phyloP scores from a whole-genome alignment of 805 yeast genomes.

The Sungouiozyma ichnusensis region DNA sequence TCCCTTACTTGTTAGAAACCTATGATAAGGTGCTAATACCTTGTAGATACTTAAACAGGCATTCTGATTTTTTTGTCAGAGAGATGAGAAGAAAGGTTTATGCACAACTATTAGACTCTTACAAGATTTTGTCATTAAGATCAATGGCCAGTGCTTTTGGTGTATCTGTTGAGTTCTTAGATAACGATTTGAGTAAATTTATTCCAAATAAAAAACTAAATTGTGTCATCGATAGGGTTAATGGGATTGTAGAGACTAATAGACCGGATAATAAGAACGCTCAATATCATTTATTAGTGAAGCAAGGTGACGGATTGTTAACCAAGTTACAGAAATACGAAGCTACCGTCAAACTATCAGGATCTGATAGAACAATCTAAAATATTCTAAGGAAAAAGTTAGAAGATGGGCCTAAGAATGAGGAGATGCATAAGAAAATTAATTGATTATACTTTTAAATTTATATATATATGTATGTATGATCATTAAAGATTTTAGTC shows the following conservation, averaged over 20 bases:
- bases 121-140: constrained; percentile 77
- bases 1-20: constrained; percentile 66
- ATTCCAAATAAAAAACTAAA: constrained; percentile 89
- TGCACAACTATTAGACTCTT: constrained; percentile 86
- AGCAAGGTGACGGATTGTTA: constrained; percentile 84
- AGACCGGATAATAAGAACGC: constrained; percentile 94
- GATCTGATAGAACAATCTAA: constrained; percentile 47
- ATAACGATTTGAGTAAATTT: constrained; percentile 75
- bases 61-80: constrained; percentile 74
- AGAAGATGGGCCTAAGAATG: not conserved
- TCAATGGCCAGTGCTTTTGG: constrained; percentile 94
- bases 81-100: constrained; percentile 94
- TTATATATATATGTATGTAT: not conserved
- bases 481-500: too few relatives aligned
- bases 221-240: constrained; percentile 91
- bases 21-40: constrained; percentile 60
- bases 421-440: not conserved
- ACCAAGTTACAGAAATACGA: constrained; percentile 95
- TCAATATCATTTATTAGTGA: constrained; percentile 79
- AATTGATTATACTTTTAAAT: not conserved
- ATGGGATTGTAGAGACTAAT: constrained; percentile 90
- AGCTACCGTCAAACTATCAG: constrained; percentile 92
- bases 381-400: too few relatives aligned
- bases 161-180: constrained; percentile 79
- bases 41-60: constrained; percentile 60